These are phyloP conservation scores for Paraphoma sp. DNA, from an alignment of 2,329 filamentous ascomycete species.

Conservation along the genomic window DNA sequence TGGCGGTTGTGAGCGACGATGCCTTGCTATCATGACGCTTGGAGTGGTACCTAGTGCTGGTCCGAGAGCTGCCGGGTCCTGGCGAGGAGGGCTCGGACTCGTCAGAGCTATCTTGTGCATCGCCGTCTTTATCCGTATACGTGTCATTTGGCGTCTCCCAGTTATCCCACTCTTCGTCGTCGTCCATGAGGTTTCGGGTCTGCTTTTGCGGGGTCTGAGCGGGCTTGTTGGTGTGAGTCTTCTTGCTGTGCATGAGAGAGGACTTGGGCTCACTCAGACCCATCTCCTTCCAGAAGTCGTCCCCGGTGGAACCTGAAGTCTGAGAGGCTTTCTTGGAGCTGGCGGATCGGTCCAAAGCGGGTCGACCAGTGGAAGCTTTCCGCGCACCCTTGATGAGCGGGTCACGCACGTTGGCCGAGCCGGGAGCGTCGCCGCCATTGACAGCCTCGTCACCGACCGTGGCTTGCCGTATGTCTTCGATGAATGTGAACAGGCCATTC, in stretches of 20 bases:
- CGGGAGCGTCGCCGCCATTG: slow-evolving; percentile 45
- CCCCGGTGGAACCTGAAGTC: slow-evolving; percentile 45
- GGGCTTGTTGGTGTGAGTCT: slow-evolving; percentile 47
- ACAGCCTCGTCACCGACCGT: slow-evolving; percentile 93
- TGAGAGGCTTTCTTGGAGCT: slow-evolving; percentile 41
- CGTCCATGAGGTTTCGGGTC: slow-evolving; percentile 47
- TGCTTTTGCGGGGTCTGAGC: slow-evolving; percentile 47
- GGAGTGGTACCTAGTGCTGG: slow-evolving; percentile 59
- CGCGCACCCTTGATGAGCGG: slow-evolving; percentile 33
- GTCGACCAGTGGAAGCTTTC: slow-evolving; percentile 39
- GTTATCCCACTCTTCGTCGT: slow-evolving; percentile 62
- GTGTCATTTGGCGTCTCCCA: slow-evolving; percentile 59
- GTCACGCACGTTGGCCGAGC: slow-evolving; percentile 28
- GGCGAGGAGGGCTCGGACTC: slow-evolving; percentile 57
- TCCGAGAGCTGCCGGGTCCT: slow-evolving; percentile 57
- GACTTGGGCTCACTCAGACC: slow-evolving; percentile 49
- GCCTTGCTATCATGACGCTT: slow-evolving; percentile 48
- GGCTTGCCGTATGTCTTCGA: slow-evolving; percentile 93
- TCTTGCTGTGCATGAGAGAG: slow-evolving; percentile 41
- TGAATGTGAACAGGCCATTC: slow-evolving; percentile 89
- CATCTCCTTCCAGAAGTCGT: slow-evolving; percentile 53
- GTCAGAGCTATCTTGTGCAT: slow-evolving; percentile 51
- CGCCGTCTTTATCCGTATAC: slow-evolving; percentile 46
- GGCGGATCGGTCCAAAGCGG: slow-evolving; percentile 36
- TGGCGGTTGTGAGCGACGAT: slow-evolving; percentile 42